Evolutionary conservation across 2,329 filamentous ascomycete species (phyloP).

Genomic region (Pseudogymnoascus sp.): DNA sequence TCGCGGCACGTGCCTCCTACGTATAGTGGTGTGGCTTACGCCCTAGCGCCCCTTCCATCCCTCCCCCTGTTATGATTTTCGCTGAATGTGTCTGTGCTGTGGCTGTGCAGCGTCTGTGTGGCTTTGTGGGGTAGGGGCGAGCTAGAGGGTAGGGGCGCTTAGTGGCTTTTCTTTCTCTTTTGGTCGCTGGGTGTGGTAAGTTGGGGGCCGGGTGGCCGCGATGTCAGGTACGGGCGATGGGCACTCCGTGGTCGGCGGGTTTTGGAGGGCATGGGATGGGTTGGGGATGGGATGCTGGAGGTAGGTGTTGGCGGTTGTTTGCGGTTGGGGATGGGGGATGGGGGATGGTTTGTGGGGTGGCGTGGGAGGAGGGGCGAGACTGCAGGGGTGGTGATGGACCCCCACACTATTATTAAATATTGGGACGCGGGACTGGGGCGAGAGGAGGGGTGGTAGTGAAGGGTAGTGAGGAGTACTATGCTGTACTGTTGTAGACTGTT

Average conservation of each 20-base stretch:
- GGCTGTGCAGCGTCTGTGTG: not conserved
- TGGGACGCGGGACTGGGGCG: constrained; percentile 5
- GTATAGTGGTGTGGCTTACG: not conserved
- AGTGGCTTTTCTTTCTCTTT: not conserved
- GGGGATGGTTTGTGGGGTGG: not conserved
- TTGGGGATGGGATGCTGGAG: not conserved
- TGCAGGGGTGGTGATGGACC: not conserved
- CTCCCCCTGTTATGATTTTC: not conserved
- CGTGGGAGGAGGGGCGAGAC: not conserved
- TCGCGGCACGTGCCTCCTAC: not conserved
- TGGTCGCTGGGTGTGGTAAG: not conserved
- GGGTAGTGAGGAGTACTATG: not conserved
- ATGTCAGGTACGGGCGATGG: not conserved
- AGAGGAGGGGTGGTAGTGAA: not conserved
- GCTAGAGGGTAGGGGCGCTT: not conserved
- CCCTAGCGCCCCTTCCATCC: too few relatives aligned
- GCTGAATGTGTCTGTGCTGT: not conserved
- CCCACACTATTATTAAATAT: constrained; percentile 8
- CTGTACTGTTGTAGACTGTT: not conserved
- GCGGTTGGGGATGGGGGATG: not conserved
- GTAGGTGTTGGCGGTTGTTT: not conserved
- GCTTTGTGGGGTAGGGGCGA: not conserved
- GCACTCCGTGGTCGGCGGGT: not conserved
- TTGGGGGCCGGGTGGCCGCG: not conserved
- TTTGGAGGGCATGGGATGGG: not conserved